Evolutionary conservation across 257 asterid species (phyloP).

Genomic region (Solanum appendiculatum): DNA sequence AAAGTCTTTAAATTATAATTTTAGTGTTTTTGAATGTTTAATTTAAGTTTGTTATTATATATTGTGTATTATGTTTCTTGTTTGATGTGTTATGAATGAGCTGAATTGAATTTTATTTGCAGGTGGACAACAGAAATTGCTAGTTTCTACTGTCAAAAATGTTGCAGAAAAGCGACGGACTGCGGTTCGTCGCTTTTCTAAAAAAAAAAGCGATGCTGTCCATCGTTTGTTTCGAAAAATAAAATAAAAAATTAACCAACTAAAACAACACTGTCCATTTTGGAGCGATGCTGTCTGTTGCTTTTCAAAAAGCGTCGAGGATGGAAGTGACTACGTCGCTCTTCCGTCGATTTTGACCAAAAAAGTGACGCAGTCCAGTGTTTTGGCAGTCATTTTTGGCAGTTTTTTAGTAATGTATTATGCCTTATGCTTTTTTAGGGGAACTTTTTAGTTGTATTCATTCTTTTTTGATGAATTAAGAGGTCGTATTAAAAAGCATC

Average conservation of each 20-base stretch:
- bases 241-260: too few species aligned
- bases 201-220: not conserved
- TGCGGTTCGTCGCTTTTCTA: not conserved
- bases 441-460: not conserved
- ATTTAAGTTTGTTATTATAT: too few species aligned
- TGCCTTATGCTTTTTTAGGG: not conserved
- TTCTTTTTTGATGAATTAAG: not conserved
- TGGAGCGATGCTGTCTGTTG: too few species aligned
- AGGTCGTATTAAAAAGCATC: not conserved
- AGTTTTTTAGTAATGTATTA: too few species aligned
- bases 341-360: too few species aligned
- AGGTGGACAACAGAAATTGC: not conserved
- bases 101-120: not conserved
- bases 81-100: not conserved
- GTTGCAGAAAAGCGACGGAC: not conserved
- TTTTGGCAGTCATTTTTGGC: too few species aligned
- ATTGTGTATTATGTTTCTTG: not conserved
- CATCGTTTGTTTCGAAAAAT: not conserved
- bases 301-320: too few species aligned
- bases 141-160: not conserved
- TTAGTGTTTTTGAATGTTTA: too few species aligned
- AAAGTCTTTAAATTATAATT: too few species aligned
- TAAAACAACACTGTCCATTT: too few species aligned
- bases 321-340: too few species aligned
- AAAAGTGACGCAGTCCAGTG: too few species aligned